phyloP scores from a whole-genome alignment of 1,284 basidiomycete genomes.

The Sanguinoderma infundibulare region DNA sequence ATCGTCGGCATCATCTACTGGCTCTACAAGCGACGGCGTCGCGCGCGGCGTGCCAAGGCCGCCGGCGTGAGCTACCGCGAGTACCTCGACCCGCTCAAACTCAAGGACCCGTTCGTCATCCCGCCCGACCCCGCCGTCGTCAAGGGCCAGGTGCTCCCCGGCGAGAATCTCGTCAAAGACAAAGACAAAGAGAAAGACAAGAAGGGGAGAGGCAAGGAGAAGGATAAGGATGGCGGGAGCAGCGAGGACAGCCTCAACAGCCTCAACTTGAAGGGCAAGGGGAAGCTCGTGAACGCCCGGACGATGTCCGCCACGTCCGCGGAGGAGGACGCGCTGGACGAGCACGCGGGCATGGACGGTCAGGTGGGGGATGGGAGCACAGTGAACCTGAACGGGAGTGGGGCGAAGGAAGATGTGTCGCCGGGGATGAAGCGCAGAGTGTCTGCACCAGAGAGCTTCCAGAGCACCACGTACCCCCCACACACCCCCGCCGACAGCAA shows the following conservation, averaged over 20 bases:
- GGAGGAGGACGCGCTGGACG: slow-evolving; percentile 10
- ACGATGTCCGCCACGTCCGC: slow-evolving; percentile 37
- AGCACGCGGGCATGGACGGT: background rate
- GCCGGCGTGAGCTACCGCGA: slow-evolving; percentile 35
- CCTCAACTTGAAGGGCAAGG: too few relatives aligned
- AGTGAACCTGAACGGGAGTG: slow-evolving; percentile 11
- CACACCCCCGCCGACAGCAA: background rate
- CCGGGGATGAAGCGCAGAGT: slow-evolving; percentile 34
- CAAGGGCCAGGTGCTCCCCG: slow-evolving; percentile 49
- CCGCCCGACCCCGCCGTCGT: slow-evolving; percentile 72
- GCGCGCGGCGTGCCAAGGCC: slow-evolving; percentile 33
- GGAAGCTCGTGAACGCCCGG: slow-evolving; percentile 36
- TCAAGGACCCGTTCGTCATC: slow-evolving; percentile 50
- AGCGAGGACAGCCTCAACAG: too few relatives aligned
- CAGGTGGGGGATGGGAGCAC: slow-evolving; percentile 3
- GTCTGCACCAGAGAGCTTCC: slow-evolving; percentile 21
- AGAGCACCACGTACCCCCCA: background rate
- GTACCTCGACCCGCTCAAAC: slow-evolving; percentile 36
- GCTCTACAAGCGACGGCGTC: slow-evolving; percentile 39
- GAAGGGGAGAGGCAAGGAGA: slow-evolving; percentile 1
- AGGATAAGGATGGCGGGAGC: slow-evolving; percentile 34
- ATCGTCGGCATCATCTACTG: slow-evolving; percentile 40
- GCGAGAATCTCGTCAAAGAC: slow-evolving; percentile 42
- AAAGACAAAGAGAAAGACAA: too few relatives aligned
- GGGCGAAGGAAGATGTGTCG: slow-evolving; percentile 41